Base-by-base conservation (phyloP, 805 yeast genomes). In the Yarrowia bubula region DNA sequence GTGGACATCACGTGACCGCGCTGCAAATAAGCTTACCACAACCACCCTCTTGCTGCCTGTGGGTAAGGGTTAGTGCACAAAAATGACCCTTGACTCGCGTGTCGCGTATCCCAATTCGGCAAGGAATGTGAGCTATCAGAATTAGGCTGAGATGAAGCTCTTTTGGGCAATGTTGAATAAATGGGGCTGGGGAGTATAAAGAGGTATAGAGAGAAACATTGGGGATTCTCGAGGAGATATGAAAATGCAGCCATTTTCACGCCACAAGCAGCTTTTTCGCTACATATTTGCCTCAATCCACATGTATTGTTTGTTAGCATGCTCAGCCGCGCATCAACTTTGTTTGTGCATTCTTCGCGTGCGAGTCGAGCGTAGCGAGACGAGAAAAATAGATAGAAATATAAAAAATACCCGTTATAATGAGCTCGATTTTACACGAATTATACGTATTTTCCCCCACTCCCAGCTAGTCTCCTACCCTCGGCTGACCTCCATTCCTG, bases 291-390 rank as follows among this genome's bases (percentile, higher is more conserved):
- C 55, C 55, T 48, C 55, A 48, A 46, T 15, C 55, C 41, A 48
- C 53, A 48, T 48, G 55, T 17, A 33, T 48, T 33, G 41, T 51
- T 51, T 51, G 60, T 38, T 51, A 51, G 60, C 22, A 51, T 51
- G 55, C 55, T 51, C 60, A 51, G 60, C 44, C 60, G 60, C 44
- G 60, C 60, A 51, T 51, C 60, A 51, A 51, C 60, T 51, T 39
- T 38, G 60, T 51, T 51, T 51, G 32, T 39, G 60, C 60, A 51
- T 51, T 51, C 60, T 51, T 51, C 60, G 60, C 60, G 60, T 51
- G 58, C 28, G 44, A 10, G n/a, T 35, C 7, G 10, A 35, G 28
- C 28, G 28, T 22, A 22, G 28, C 28, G 37, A 22, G 8, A 22
- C 11, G n/a, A 14, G 8, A 4, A 15, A 17, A 17, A 17, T 9